Conservation (phyloP, 495 filamentous ascomycete genomes). For the Podospora pseudocomata region DNA sequence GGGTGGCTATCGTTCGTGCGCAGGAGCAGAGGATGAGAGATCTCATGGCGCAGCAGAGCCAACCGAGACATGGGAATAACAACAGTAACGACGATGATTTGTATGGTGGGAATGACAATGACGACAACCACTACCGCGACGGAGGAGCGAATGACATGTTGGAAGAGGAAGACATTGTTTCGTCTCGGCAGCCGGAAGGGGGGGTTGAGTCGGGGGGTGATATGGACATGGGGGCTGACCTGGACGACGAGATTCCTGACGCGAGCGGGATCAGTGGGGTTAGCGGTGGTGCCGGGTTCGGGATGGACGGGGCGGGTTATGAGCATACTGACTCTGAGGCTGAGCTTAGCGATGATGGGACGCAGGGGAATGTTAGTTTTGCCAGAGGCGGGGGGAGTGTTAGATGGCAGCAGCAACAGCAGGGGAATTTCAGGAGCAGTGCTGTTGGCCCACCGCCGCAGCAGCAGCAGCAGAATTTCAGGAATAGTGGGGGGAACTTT, state of each 20-base stretch:
- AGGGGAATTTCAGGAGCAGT: conserved; percentile 13
- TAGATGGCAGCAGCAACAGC: conserved; percentile 6
- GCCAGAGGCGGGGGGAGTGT: conserved; percentile 16
- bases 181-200: conserved; percentile 8
- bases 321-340: conserved; percentile 84
- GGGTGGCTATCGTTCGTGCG: conserved; percentile 34
- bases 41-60: conserved; percentile 31
- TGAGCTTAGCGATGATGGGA: conserved; percentile 49
- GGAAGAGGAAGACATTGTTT: conserved; percentile 50
- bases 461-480: conserved; percentile 10
- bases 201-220: conserved; percentile 28
- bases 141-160: conserved; percentile 42
- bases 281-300: conserved; percentile 31
- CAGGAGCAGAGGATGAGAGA: conserved; percentile 47
- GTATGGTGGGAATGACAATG: conserved; percentile 43
- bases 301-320: conserved; percentile 48
- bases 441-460: background rate
- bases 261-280: conserved; percentile 31
- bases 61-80: conserved; percentile 14
- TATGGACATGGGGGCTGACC: conserved; percentile 55
- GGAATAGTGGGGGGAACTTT: background rate
- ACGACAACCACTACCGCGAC: conserved; percentile 9
- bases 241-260: conserved; percentile 66
- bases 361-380: conserved; percentile 27
- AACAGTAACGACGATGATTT: conserved; percentile 40